Evolutionary conservation across 441 rosid genomes (phyloP), one percentile per base, ranked within the genome.

Genomic region (Corymbia citriodora): DNA sequence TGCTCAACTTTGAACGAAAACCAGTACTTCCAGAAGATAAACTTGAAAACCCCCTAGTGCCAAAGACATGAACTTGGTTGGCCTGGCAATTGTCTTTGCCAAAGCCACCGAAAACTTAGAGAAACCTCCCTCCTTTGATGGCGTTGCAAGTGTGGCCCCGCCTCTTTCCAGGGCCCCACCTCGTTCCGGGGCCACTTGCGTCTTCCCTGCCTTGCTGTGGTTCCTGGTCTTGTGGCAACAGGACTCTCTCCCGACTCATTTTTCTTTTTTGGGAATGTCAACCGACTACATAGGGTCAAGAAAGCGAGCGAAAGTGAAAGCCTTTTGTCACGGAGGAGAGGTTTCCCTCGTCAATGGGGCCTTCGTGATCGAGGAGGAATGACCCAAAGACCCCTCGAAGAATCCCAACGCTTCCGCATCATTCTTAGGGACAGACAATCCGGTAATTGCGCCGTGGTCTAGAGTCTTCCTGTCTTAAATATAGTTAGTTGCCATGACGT

Each of bases 21-120:
- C 55, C 53, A 90, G 52, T 50, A 91, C 74, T 27, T 57, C 36
- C 59, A 50, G 40, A 31, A 15, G 87, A 15, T 31, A 31, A 8
- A 52, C n/a, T 91, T 63, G 90, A 88, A 89, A 88, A 94, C 96
- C 88, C 93, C 97, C 98, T 96, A 89, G 98, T 93, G 93, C 97
- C 99, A 93, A 96, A 98, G 94, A 96, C 96, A 92, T 97, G 97
- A 90, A 97, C 99, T 93, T 94, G 98, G 94, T 97, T 98, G 91
- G 99, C 97, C 92, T 97, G 98, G 93, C 98, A 94, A 92, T 96
- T 96, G 92, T 96, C 98, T 89, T 93, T 93, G 90, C 99, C 98
- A 92, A 96, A 98, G 72, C 99, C 99, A 92, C 99, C 99, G 87
- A 96, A 97, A 31, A 98, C 96, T 87, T 96, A 98, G 90, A 98